phyloP scores from a whole-genome alignment of 2,329 filamentous ascomycete species.

The Chaetoscypha palmicola region DNA sequence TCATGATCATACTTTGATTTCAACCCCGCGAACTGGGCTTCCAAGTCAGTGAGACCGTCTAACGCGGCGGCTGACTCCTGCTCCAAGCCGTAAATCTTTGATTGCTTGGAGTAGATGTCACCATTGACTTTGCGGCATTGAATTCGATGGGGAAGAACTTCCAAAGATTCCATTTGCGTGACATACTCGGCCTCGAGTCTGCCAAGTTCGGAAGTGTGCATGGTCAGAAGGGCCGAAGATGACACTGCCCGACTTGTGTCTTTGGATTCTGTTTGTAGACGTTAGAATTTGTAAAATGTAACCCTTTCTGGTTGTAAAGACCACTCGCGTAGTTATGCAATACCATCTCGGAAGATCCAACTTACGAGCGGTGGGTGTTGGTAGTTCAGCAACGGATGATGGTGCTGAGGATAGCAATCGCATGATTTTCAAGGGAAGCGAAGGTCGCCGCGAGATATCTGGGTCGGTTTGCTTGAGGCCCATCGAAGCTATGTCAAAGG shows the following conservation, averaged over 20 bases:
- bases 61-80: background rate
- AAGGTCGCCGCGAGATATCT: too few species aligned
- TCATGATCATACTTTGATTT: slow-evolving; percentile 1
- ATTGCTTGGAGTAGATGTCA: background rate
- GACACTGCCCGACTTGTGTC: background rate
- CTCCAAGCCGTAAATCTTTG: background rate
- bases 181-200: background rate
- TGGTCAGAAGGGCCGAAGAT: background rate
- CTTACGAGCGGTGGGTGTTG: too few species aligned
- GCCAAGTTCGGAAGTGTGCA: background rate
- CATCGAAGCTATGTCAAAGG: too few species aligned
- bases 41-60: background rate
- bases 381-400: too few species aligned
- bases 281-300: too few species aligned
- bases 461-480: too few species aligned
- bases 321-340: too few species aligned
- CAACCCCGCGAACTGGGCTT: background rate
- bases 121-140: background rate
- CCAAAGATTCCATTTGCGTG: slow-evolving; percentile 3
- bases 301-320: too few species aligned
- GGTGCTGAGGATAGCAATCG: too few species aligned
- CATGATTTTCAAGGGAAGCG: too few species aligned
- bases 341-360: too few species aligned
- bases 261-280: background rate
- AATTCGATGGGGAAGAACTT: slow-evolving; percentile 2